Percentiles rank a stretch among this genome's conserved stretches.
Conservation (phyloP, 2,329 filamentous ascomycete genomes). For the Ophiocordyceps polyrhachis-furcata region DNA sequence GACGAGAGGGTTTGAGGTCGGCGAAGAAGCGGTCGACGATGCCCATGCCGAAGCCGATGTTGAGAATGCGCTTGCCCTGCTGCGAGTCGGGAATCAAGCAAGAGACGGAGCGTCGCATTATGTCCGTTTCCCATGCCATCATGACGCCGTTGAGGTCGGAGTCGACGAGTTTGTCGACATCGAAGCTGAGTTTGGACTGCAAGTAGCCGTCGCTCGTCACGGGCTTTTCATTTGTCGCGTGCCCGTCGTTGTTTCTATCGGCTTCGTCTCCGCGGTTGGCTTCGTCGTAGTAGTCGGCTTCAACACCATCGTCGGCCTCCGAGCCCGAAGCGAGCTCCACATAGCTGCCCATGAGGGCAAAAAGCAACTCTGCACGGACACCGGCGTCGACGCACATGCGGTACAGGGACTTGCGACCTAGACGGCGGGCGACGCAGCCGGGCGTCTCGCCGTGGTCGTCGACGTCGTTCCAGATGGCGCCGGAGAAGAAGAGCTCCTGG, state of each 20-base stretch:
- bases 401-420: constrained; percentile 57
- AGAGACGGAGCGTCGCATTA: constrained; percentile 63
- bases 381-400: constrained; percentile 74
- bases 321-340: constrained; percentile 46
- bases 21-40: constrained; percentile 68
- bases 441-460: constrained; percentile 77
- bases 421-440: constrained; percentile 58
- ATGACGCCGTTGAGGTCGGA: constrained; percentile 67
- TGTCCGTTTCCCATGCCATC: constrained; percentile 83
- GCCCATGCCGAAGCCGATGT: constrained; percentile 82
- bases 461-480: constrained; percentile 95
- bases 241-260: too few relatives aligned
- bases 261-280: constrained; percentile 1
- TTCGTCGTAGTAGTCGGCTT: constrained; percentile 14
- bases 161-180: constrained; percentile 50
- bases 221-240: constrained; percentile 14
- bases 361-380: constrained; percentile 72
- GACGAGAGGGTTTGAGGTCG: constrained; percentile 42
- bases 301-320: constrained; percentile 26
- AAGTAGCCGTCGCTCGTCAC: constrained; percentile 53
- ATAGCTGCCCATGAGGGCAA: constrained; percentile 68
- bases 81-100: constrained; percentile 32
- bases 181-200: constrained; percentile 44
- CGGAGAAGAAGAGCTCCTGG: constrained; percentile 61
- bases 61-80: constrained; percentile 51